phyloP scores from a whole-genome alignment of 208 protist genomes.

The Trypanosoma conorhini region DNA sequence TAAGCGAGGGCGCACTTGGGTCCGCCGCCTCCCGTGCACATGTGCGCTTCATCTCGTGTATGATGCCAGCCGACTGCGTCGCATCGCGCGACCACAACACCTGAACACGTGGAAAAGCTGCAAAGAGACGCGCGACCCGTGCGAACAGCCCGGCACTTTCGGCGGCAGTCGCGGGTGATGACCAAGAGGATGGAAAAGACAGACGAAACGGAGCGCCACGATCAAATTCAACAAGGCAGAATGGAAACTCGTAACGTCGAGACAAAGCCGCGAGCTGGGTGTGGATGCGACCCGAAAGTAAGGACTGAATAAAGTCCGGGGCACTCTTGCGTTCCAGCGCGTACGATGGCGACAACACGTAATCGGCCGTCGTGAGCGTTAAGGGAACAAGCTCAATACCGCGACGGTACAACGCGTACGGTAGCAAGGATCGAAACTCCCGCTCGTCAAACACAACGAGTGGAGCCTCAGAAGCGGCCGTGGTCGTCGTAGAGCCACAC shows the following conservation, averaged over 20 bases:
- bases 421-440: conserved; percentile 79
- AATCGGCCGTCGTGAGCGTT: conserved; percentile 79
- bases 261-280: conserved; percentile 71
- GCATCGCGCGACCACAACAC: conserved; percentile 79
- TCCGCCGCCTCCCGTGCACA: conserved; percentile 56
- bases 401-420: conserved; percentile 66
- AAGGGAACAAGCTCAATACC: conserved; percentile 83
- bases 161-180: background rate
- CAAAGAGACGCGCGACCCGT: conserved; percentile 58
- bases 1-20: conserved; percentile 63
- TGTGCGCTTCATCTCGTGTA: conserved; percentile 63
- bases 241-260: conserved; percentile 52
- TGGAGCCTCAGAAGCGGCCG: conserved; percentile 21
- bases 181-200: conserved; percentile 16
- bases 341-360: conserved; percentile 76
- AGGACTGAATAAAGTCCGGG: conserved; percentile 71
- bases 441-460: conserved; percentile 86
- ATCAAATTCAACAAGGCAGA: conserved; percentile 83
- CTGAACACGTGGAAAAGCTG: conserved; percentile 56
- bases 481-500: background rate
- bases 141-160: conserved; percentile 40
- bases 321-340: conserved; percentile 86
- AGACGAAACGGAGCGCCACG: conserved; percentile 61
- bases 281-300: conserved; percentile 61
- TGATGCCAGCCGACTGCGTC: conserved; percentile 67